phyloP scores from a whole-genome alignment of 805 yeast species.

The Groenewaldozyma salmanticensis region DNA sequence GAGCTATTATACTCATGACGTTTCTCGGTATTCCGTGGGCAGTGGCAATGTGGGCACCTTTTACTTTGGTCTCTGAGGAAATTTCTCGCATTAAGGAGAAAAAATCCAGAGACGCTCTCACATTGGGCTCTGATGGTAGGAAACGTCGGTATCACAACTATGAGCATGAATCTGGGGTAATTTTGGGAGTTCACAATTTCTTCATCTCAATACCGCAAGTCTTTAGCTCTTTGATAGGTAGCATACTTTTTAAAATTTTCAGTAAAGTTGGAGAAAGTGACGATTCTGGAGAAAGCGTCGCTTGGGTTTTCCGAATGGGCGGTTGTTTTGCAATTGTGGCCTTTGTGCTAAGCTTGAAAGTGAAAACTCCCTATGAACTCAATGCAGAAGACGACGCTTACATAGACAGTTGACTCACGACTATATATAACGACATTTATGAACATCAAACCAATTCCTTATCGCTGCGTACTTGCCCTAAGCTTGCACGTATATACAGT shows the following conservation, averaged over 20 bases:
- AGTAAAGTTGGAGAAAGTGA: slow-evolving; percentile 27
- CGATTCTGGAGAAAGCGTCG: slow-evolving; percentile 27
- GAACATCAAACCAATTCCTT: background rate
- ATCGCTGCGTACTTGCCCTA: no score
- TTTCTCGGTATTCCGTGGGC: slow-evolving; percentile 58
- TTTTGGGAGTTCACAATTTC: slow-evolving; percentile 48
- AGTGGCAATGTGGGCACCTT: slow-evolving; percentile 57
- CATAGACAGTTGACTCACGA: no score
- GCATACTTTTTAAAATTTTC: slow-evolving; percentile 36
- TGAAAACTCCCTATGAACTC: slow-evolving; percentile 32
- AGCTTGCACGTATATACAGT: no score
- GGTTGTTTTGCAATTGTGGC: slow-evolving; percentile 44
- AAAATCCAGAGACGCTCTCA: slow-evolving; percentile 23
- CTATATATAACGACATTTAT: background rate
- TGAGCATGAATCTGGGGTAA: slow-evolving; percentile 48
- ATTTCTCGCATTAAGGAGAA: slow-evolving; percentile 42
- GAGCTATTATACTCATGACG: slow-evolving; percentile 41
- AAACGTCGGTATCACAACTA: slow-evolving; percentile 16
- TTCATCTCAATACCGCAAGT: slow-evolving; percentile 52
- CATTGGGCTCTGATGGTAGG: slow-evolving; percentile 9
- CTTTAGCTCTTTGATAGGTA: slow-evolving; percentile 39
- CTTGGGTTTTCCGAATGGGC: slow-evolving; percentile 50
- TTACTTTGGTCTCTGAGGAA: slow-evolving; percentile 50
- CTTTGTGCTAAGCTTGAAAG: slow-evolving; percentile 30
- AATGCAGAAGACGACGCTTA: slow-evolving; percentile 15